Percentiles rank a stretch among this genome's conserved stretches.
phyloP scores from a whole-genome alignment of 225 moss, liverwort and hornwort genomes.

The Physcomitrellopsis africana region DNA sequence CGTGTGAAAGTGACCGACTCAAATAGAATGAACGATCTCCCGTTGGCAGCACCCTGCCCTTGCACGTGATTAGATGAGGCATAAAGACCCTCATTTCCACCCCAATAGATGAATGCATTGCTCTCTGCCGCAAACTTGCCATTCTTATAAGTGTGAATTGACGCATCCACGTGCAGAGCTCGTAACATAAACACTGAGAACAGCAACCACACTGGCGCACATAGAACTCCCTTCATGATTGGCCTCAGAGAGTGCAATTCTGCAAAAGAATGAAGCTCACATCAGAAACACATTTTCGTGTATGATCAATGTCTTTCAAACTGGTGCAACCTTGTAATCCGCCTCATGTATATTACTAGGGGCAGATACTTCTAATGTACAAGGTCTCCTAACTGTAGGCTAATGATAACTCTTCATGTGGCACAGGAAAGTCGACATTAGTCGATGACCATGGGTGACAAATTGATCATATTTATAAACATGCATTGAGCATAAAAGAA shows the following conservation, averaged over 20 bases:
- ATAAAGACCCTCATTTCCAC: conserved; percentile 87
- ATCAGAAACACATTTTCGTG: conserved; percentile 1
- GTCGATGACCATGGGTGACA: neutral
- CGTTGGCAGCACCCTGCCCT: conserved; percentile 73
- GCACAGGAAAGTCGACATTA: neutral
- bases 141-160: conserved; percentile 52
- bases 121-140: conserved; percentile 45
- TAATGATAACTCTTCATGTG: neutral
- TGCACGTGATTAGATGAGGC: conserved; percentile 59
- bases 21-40: conserved; percentile 79
- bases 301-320: neutral
- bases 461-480: neutral
- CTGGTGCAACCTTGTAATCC: neutral
- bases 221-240: conserved; percentile 41
- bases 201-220: conserved; percentile 33
- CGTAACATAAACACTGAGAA: conserved; percentile 40
- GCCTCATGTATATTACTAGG: neutral
- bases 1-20: conserved; percentile 63
- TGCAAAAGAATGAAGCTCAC: conserved; percentile 31
- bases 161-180: conserved; percentile 52
- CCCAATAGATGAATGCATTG: conserved; percentile 75
- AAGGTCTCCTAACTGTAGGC: conserved; percentile 1
- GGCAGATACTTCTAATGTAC: neutral
- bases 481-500: neutral
- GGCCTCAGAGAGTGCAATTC: conserved; percentile 17